Percentiles rank a stretch among this genome's conserved stretches.
Conservation (phyloP, 106 monocot species). For the Xerophyta viscosa region DNA sequence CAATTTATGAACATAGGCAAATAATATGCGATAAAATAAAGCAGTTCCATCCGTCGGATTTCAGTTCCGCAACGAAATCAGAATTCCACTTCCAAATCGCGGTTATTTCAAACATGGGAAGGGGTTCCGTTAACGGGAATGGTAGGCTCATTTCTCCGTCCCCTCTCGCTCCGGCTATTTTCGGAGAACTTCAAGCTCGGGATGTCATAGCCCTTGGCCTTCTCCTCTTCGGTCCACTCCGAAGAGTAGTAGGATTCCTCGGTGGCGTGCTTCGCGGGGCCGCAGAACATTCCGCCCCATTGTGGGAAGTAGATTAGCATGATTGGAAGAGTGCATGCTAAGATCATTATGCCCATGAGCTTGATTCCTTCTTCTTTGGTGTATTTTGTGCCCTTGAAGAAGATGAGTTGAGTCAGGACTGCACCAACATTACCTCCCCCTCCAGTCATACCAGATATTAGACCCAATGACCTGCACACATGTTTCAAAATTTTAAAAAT, state of each 20-base stretch:
- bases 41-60: too few relatives aligned
- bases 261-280: conserved; percentile 18
- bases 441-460: conserved; percentile 43
- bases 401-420: conserved; percentile 25
- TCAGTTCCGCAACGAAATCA: too few relatives aligned
- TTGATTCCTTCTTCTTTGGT: conserved; percentile 22
- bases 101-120: background rate
- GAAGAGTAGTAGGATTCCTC: conserved; percentile 42
- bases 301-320: conserved; percentile 41
- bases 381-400: conserved; percentile 31
- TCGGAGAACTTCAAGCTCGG: conserved; percentile 64
- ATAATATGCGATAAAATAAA: too few relatives aligned
- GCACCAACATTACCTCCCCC: conserved; percentile 40
- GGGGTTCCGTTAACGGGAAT: background rate
- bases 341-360: conserved; percentile 38
- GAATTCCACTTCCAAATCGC: too few relatives aligned
- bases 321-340: conserved; percentile 41
- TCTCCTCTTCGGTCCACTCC: conserved; percentile 66
- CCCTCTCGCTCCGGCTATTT: conserved; percentile 62
- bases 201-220: conserved; percentile 20
- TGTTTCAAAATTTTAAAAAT: too few relatives aligned
- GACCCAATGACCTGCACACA: conserved; percentile 28
- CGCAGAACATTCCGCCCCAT: conserved; percentile 51
- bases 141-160: conserved; percentile 3
- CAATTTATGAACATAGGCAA: too few relatives aligned